Evolutionary conservation across 2,329 filamentous ascomycete genomes (phyloP).

Genomic region (Colletotrichum gloeosporioides): DNA sequence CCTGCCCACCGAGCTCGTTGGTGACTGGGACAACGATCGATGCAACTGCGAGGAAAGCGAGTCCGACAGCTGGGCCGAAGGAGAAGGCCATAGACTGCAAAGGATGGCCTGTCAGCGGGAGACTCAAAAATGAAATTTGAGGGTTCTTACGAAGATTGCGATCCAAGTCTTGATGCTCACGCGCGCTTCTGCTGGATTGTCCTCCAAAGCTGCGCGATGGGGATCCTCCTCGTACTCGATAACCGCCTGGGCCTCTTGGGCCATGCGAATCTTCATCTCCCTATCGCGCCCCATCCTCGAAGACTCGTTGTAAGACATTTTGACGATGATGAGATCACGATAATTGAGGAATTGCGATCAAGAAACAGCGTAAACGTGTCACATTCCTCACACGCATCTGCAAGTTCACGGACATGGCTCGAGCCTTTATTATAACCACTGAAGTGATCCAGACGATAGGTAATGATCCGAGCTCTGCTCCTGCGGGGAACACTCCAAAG

Average conservation of each 20-base stretch:
- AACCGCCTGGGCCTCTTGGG: conserved; percentile 9
- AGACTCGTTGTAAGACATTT: background rate
- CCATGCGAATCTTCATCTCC: conserved; percentile 29
- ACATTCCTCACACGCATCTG: background rate
- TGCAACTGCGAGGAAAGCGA: conserved; percentile 14
- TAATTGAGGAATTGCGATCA: background rate
- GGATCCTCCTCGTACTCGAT: conserved; percentile 22
- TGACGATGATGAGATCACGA: background rate
- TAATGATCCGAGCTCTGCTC: background rate
- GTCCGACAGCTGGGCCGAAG: conserved; percentile 15
- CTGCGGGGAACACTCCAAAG: background rate
- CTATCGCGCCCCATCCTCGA: conserved; percentile 4
- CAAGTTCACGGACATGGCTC: background rate
- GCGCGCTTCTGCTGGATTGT: conserved; percentile 12
- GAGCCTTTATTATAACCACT: background rate
- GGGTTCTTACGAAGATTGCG: conserved; percentile 9
- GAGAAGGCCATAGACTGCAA: conserved; percentile 15
- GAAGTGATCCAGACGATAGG: background rate
- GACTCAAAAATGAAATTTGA: no score
- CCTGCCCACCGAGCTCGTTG: conserved; percentile 7
- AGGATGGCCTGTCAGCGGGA: background rate
- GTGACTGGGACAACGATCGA: conserved; percentile 16
- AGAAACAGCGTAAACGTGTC: background rate
- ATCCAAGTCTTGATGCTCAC: conserved; percentile 20
- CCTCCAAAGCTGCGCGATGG: conserved; percentile 20